Base-by-base conservation (phyloP, 768 basidiomycete genomes). In the Mycena olivaceomarginata region DNA sequence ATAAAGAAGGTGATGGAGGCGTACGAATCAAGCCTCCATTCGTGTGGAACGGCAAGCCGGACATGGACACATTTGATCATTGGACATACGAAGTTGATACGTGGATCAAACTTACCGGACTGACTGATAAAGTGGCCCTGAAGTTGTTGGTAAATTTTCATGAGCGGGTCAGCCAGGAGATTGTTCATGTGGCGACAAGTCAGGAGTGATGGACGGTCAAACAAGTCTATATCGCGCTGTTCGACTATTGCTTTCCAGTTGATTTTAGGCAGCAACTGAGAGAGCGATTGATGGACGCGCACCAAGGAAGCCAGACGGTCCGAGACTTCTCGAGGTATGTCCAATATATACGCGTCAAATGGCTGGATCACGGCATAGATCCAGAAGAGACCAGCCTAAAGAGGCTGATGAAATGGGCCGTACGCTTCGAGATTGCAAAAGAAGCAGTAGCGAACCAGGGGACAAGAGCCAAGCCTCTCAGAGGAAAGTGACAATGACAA, bases 131-230 rank as follows among this genome's bases (percentile, higher is more conserved):
- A n/a, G n/a, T n/a, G n/a, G n/a, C n/a, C n/a, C n/a, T n/a, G n/a
- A n/a, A 72, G 20, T 18, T 72, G 20, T 8, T 72, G 11, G 70
- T 72, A 4, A 72, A 64, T n/a, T 18, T 72, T 72, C 59, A 48
- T 72, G 46, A 43, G 43, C 16, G 60, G 60, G 18, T 22, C 40
- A 37, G 70, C 70, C 16, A 46, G 57, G 9, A 63, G 63, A 43
- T n/a, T n/a, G n/a, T 72, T 72, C 43, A 65, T 31, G 64, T 65
- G n/a, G 41, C 64, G 41, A 46, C 45, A 16, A 6, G 15, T n/a
- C 64, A 22, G 43, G 16, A 48, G n/a, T 1, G 25, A 48, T 65
- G 64, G 43, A 65, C 64, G 7, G 64, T 65, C 22, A 65, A 65
- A 25, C 0, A 25, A 9, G n/a, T 65, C 25, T 65, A 65, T 31